Conservation (phyloP, 108 stramenopile genomes). For the Cyclotella sp. region DNA sequence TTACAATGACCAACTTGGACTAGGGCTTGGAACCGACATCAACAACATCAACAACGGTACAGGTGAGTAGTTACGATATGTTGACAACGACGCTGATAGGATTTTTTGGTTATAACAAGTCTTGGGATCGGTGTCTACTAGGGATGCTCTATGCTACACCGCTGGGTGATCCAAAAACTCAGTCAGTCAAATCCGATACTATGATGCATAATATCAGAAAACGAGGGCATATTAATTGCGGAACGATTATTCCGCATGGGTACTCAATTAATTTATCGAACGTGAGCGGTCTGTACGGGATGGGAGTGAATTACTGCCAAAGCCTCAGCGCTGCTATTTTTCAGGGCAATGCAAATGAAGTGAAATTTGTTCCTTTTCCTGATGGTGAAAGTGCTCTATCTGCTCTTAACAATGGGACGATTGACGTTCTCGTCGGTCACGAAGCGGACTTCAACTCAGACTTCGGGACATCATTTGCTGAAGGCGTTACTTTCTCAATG, state of each 20-base stretch:
- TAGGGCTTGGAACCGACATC: slow-evolving; percentile 24
- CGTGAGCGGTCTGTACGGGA: slow-evolving; percentile 26
- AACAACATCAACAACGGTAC: slow-evolving; percentile 56
- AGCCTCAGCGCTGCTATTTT: slow-evolving; percentile 58
- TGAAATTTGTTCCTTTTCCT: slow-evolving; percentile 35
- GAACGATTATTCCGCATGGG: slow-evolving; percentile 15
- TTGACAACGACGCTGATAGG: not conserved
- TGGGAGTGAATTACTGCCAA: slow-evolving; percentile 57
- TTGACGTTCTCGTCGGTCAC: slow-evolving; percentile 58
- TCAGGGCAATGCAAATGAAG: slow-evolving; percentile 26
- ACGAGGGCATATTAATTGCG: slow-evolving; percentile 51
- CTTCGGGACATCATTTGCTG: slow-evolving; percentile 23
- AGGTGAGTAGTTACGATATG: not conserved
- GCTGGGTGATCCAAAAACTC: slow-evolving; percentile 33
- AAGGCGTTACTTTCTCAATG: slow-evolving; percentile 46
- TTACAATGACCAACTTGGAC: slow-evolving; percentile 13
- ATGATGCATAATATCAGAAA: slow-evolving; percentile 30
- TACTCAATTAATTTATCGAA: slow-evolving; percentile 29
- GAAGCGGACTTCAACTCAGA: slow-evolving; percentile 43
- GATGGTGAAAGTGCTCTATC: slow-evolving; percentile 33
- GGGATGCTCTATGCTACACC: slow-evolving; percentile 52
- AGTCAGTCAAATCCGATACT: not conserved
- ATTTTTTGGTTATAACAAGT: not conserved
- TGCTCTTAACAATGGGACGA: slow-evolving; percentile 42
- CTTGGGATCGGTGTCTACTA: not conserved